phyloP scores from a whole-genome alignment of 2,329 filamentous ascomycete genomes.

The Taxawa tesnikishii region DNA sequence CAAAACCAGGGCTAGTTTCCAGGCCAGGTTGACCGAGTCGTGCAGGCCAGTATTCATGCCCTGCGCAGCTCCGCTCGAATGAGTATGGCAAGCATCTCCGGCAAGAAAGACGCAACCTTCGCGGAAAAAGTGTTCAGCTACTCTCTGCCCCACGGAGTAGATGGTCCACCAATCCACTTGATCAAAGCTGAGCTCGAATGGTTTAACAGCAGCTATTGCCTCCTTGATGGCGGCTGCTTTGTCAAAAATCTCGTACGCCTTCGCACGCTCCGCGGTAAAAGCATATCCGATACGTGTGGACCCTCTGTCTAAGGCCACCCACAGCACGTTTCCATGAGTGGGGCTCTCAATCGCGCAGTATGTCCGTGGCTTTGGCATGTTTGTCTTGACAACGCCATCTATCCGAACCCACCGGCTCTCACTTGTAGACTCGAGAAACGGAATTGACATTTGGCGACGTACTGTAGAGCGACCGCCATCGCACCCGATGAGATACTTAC shows the following conservation, averaged over 20 bases:
- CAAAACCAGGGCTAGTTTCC: constrained; percentile 10
- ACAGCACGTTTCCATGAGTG: constrained; percentile 43
- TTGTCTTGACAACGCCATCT: constrained; percentile 37
- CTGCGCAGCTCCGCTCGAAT: constrained; percentile 43
- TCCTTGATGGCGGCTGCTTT: constrained; percentile 21
- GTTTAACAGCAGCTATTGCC: constrained; percentile 26
- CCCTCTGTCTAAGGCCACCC: constrained; percentile 41
- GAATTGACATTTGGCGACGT: constrained; percentile 31
- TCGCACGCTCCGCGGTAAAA: constrained; percentile 26
- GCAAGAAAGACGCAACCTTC: constrained; percentile 1
- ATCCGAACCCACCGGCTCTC: constrained; percentile 44
- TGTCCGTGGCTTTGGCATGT: constrained; percentile 34
- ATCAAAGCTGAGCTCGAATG: constrained; percentile 26
- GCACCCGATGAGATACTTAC: constrained; percentile 37
- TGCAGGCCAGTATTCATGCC: constrained; percentile 29
- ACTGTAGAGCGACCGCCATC: constrained; percentile 41
- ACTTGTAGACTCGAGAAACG: constrained; percentile 36
- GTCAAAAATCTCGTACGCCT: constrained; percentile 11
- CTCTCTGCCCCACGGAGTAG: constrained; percentile 30
- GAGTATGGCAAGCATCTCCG: constrained; percentile 43
- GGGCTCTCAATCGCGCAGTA: constrained; percentile 40
- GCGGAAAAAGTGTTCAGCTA: constrained; percentile 14
- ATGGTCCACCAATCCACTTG: constrained; percentile 32
- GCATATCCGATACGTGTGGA: constrained; percentile 43
- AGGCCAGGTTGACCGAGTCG: constrained; percentile 8